These are phyloP conservation scores for Diospyros lotus DNA, from an alignment of 148 eudicot species.

Conservation along the genomic window DNA sequence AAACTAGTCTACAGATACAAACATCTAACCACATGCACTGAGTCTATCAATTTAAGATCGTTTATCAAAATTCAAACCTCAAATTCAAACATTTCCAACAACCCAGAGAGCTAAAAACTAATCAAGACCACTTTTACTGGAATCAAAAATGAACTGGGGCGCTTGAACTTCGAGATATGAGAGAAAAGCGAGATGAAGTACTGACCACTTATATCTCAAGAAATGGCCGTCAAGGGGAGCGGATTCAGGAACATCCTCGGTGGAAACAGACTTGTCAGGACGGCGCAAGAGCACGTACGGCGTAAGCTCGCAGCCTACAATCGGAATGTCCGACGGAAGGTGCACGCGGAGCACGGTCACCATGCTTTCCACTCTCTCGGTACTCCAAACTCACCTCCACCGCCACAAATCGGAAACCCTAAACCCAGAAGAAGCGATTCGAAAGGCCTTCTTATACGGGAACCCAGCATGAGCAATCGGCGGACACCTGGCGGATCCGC, in stretches of 20 bases:
- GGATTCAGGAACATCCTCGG: conserved; percentile 75
- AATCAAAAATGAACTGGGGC: neutral
- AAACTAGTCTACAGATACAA: too few relatives aligned
- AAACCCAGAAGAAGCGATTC: conserved; percentile 14
- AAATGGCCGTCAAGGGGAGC: conserved; percentile 78
- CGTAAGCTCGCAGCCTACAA: conserved; percentile 91
- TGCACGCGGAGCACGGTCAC: conserved; percentile 86
- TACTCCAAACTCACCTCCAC: conserved; percentile 12
- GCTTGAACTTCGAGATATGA: neutral
- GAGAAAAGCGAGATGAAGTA: conserved; percentile 1
- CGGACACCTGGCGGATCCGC: conserved; percentile 77
- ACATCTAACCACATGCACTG: too few relatives aligned
- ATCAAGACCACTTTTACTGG: neutral
- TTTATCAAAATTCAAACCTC: too few relatives aligned
- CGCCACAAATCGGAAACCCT: conserved; percentile 20
- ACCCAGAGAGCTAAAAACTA: neutral
- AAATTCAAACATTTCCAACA: too few relatives aligned
- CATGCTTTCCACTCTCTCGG: conserved; percentile 44
- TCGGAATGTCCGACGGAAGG: conserved; percentile 95
- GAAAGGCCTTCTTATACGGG: neutral
- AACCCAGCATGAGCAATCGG: conserved; percentile 25
- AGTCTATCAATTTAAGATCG: too few relatives aligned
- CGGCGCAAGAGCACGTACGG: conserved; percentile 78
- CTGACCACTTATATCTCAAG: conserved; percentile 85
- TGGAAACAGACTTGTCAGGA: conserved; percentile 54